phyloP scores from a whole-genome alignment of 129 eudicot genomes.

The Erigeron canadensis region DNA sequence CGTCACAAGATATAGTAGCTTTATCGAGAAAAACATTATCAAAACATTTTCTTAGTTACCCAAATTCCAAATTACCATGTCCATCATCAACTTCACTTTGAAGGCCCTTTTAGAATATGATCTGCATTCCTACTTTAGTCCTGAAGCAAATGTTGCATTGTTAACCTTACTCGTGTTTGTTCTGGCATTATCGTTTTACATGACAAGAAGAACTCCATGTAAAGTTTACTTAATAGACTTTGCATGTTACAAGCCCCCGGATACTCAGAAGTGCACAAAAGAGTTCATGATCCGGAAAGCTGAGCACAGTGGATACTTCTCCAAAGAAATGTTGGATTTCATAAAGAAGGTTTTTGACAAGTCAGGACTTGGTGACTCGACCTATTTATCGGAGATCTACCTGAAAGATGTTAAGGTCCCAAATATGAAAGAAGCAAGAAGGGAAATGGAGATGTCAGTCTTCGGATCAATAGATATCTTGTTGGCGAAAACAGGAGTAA shows the following conservation, averaged over 20 bases:
- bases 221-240: conserved; percentile 46
- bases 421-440: conserved; percentile 37
- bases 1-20: background rate
- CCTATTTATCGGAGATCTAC: conserved; percentile 44
- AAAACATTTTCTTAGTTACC: background rate
- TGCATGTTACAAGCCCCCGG: conserved; percentile 57
- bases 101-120: conserved; percentile 9
- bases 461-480: conserved; percentile 59
- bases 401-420: conserved; percentile 16
- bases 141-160: conserved; percentile 16
- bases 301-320: conserved; percentile 18
- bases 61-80: conserved; percentile 13
- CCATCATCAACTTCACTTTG: conserved; percentile 17
- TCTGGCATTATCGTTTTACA: conserved; percentile 18
- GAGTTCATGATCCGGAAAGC: conserved; percentile 26
- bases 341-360: conserved; percentile 34
- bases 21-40: background rate
- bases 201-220: conserved; percentile 16
- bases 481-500: conserved; percentile 43
- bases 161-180: conserved; percentile 14
- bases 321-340: conserved; percentile 39
- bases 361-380: conserved; percentile 53
- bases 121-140: conserved; percentile 16
- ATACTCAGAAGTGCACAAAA: conserved; percentile 34
- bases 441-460: conserved; percentile 51